phyloP scores from a whole-genome alignment of 257 asterid genomes.

The Mentha longifolia region DNA sequence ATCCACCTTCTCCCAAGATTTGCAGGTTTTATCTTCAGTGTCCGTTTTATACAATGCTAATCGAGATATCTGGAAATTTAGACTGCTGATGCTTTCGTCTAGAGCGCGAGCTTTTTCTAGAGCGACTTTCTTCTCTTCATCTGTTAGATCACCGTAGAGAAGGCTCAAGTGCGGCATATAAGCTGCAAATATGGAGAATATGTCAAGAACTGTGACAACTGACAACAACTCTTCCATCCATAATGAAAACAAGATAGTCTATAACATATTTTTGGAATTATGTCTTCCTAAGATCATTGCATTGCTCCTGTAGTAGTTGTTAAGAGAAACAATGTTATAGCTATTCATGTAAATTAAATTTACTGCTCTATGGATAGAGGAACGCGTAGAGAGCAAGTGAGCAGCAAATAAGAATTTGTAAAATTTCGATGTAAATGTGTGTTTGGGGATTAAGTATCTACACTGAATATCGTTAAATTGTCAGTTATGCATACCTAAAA shows the following conservation, averaged over 20 bases:
- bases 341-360: no score
- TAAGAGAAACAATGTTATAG: no score
- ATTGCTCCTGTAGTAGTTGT: not conserved
- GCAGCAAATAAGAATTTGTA: no score
- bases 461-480: not conserved
- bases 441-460: not conserved
- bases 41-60: constrained; percentile 80
- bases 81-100: constrained; percentile 57
- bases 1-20: constrained; percentile 89
- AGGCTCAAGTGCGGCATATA: constrained; percentile 98
- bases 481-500: not conserved
- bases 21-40: constrained; percentile 73
- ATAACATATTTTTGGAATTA: not conserved
- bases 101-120: constrained; percentile 66
- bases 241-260: not conserved
- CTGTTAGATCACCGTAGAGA: constrained; percentile 73
- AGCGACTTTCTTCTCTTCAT: constrained; percentile 75
- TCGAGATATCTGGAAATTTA: constrained; percentile 63
- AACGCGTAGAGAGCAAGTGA: no score
- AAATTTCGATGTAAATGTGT: no score
- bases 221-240: not conserved
- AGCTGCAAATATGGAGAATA: constrained; percentile 49
- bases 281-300: not conserved
- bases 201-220: not conserved
- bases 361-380: no score